Evolutionary conservation across 1,284 basidiomycete species (phyloP), one percentile per base, ranked within the genome.

Genomic region (Papiliotrema flavescens): DNA sequence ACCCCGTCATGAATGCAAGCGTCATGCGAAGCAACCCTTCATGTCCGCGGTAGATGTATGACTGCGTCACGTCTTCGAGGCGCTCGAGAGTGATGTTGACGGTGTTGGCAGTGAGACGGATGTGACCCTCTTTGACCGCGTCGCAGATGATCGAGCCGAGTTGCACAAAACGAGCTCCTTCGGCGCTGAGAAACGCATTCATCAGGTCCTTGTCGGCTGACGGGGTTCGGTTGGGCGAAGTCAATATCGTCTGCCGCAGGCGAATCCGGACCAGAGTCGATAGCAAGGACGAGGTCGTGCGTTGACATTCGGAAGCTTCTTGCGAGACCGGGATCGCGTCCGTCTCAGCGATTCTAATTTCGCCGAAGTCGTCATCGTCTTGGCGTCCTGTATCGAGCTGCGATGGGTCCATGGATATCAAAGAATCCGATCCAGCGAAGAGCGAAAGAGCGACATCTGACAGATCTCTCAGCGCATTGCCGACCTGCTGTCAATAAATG

Each of bases 341-440:
- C 37, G 62, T 65, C 69, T 75, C 68, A 0, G 77, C 74, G 15
- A 78, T 81, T 42, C 79, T 77, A 55, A 85, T 82, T 1, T 83
- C 80, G 1, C 77, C 84, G 70, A 90, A 89, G 43, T 82, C 86
- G 66, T 88, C 87, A 23, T 80, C 80, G 47, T 84, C 83, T 19
- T 81, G 59, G 43, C 32, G 41, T 9, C 51, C 42, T 11, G 47
- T 46, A 8, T 17, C 23, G 17, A 51, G 48, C 8, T 49, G 13
- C 22, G 45, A 49, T 4, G 49, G 47, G 2, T 40, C 48, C 11
- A 35, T 51, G 13, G 24, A 26, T 5, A 26, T 35, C 17, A n/a
- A 11, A 15, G 9, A 3, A 15, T 47, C 44, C 2, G 36, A 36
- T 13, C 51, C 51, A 8, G 20, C 8, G 23, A 52, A 47, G 15